Conservation (phyloP, 306 rosid species). For the Citrullus mucosospermus region DNA sequence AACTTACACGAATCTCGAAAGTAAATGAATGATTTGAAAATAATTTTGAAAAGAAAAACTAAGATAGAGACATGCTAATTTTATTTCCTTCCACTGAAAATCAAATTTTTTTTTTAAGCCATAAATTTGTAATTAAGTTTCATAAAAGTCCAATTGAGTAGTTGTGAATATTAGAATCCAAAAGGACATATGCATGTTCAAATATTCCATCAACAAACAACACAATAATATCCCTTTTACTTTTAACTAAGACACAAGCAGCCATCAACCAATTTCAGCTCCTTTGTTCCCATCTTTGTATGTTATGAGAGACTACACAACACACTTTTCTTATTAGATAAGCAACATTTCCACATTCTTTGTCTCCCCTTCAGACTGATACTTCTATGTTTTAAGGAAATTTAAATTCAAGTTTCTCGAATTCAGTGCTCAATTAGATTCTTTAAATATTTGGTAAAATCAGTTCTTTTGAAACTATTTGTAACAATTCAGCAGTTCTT, state of each 20-base stretch:
- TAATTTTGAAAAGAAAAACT: not conserved
- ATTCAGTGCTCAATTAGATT: too few relatives aligned
- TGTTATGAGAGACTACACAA: not conserved
- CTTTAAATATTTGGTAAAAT: too few relatives aligned
- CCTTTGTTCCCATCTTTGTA: not conserved
- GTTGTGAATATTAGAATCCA: not conserved
- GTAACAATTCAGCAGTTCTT: too few relatives aligned
- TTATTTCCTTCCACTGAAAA: not conserved
- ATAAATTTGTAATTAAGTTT: not conserved
- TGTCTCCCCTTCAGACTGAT: not conserved
- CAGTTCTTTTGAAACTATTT: too few relatives aligned
- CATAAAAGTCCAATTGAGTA: not conserved
- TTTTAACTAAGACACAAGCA: not conserved
- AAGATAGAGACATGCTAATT: not conserved
- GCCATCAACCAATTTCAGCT: not conserved
- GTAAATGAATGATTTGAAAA: too few relatives aligned
- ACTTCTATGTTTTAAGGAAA: not conserved
- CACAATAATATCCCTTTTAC: not conserved
- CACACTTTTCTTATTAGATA: not conserved
- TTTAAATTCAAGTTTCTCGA: not conserved
- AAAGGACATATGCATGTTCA: slow-evolving; percentile 1
- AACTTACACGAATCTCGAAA: too few relatives aligned
- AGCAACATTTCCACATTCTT: not conserved
- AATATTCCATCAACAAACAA: slow-evolving; percentile 6
- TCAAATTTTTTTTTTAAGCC: not conserved